phyloP scores from a whole-genome alignment of 495 filamentous ascomycete species.

The Penicillium turbatum region DNA sequence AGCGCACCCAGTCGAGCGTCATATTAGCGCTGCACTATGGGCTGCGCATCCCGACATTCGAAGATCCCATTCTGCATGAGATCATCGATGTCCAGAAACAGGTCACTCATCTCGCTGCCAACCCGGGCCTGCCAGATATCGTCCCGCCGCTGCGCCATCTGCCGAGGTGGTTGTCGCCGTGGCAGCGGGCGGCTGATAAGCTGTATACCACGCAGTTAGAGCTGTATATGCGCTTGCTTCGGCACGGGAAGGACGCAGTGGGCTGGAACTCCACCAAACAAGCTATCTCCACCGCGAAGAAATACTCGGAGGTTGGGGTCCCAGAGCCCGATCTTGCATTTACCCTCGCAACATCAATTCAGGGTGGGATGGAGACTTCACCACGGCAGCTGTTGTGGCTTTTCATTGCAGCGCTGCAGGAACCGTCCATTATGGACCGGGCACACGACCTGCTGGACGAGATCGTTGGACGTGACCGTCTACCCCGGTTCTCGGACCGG shows the following conservation, averaged over 20 bases:
- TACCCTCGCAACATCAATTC: constrained; percentile 26
- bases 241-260: constrained; percentile 15
- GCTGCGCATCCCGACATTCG: constrained; percentile 25
- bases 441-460: constrained; percentile 33
- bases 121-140: constrained; percentile 29
- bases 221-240: constrained; percentile 27
- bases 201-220: constrained; percentile 23
- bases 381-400: constrained; percentile 31
- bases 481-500: constrained; percentile 29
- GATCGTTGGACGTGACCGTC: constrained; percentile 28
- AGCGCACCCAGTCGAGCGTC: constrained; percentile 30
- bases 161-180: constrained; percentile 28
- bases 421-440: constrained; percentile 13
- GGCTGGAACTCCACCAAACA: constrained; percentile 33
- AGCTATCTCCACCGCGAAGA: constrained; percentile 20
- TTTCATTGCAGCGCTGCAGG: constrained; percentile 24
- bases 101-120: constrained; percentile 27
- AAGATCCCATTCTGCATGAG: constrained; percentile 29
- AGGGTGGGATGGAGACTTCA: constrained; percentile 32
- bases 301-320: constrained; percentile 9
- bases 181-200: constrained; percentile 26
- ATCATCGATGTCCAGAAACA: constrained; percentile 21
- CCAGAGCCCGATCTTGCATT: constrained; percentile 29
- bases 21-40: constrained; percentile 35
- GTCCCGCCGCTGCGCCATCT: constrained; percentile 33